Conservation (phyloP, 2,329 filamentous ascomycete species). For the Blastomyces silverae region DNA sequence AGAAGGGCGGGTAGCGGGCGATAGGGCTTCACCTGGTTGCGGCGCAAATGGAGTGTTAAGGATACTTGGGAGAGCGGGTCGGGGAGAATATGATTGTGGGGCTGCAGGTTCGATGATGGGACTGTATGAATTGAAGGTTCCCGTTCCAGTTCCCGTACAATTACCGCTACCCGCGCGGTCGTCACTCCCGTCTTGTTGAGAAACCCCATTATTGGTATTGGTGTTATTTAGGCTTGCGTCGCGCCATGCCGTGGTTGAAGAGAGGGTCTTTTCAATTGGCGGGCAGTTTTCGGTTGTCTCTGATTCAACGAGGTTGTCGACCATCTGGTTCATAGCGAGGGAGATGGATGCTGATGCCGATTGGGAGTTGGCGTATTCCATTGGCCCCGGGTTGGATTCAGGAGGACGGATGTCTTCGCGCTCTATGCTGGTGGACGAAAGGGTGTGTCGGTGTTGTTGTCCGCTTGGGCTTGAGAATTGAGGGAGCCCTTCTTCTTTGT, state of each 20-base stretch:
- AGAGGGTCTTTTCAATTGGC: slow-evolving; percentile 7
- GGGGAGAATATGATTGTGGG: slow-evolving; percentile 20
- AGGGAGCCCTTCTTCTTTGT: slow-evolving; percentile 48
- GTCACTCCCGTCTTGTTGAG: slow-evolving; percentile 1
- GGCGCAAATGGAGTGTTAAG: slow-evolving; percentile 39
- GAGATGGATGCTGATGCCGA: slow-evolving; percentile 45
- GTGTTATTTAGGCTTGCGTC: slow-evolving; percentile 9
- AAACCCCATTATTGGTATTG: background rate
- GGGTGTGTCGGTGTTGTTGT: slow-evolving; percentile 33
- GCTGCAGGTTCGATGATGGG: slow-evolving; percentile 8
- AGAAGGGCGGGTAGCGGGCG: slow-evolving; percentile 29
- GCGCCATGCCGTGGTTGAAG: slow-evolving; percentile 4
- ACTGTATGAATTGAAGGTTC: slow-evolving; percentile 13
- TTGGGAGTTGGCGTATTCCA: slow-evolving; percentile 34
- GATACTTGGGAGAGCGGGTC: slow-evolving; percentile 31
- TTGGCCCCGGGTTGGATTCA: slow-evolving; percentile 29
- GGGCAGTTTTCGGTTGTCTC: slow-evolving; percentile 32
- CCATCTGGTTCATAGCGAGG: slow-evolving; percentile 52
- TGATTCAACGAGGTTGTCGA: slow-evolving; percentile 49
- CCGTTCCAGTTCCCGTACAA: background rate
- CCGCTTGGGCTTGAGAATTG: slow-evolving; percentile 43
- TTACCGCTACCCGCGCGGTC: background rate
- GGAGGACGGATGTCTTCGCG: slow-evolving; percentile 34
- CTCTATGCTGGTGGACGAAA: slow-evolving; percentile 39
- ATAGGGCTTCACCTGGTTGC: slow-evolving; percentile 33